Conservation (phyloP, 768 basidiomycete genomes). For the Gloeophyllum trabeum region DNA sequence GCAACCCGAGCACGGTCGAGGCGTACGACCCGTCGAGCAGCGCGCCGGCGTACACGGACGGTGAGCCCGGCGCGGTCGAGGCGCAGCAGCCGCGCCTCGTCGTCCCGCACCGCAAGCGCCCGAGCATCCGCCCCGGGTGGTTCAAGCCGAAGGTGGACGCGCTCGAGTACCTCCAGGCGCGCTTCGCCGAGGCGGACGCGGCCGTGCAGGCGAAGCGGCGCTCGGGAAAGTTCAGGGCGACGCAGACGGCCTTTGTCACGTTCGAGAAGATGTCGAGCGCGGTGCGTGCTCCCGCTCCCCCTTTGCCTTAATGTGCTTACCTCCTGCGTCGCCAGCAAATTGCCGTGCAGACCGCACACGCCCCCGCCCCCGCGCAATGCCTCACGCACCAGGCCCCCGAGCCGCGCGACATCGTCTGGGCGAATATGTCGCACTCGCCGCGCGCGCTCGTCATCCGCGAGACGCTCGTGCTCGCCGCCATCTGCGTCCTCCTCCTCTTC, state of each 20-base stretch:
- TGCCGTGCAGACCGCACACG: constrained; percentile 76
- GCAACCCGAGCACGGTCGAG: constrained; percentile 83
- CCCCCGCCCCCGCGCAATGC: constrained; percentile 52
- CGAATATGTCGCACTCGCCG: constrained; percentile 66
- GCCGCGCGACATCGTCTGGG: constrained; percentile 93
- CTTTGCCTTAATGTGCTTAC: background rate
- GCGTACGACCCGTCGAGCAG: constrained; percentile 65
- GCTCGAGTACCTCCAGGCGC: constrained; percentile 73
- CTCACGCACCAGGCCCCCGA: constrained; percentile 78
- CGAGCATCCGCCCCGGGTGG: constrained; percentile 67
- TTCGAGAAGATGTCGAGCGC: constrained; percentile 94
- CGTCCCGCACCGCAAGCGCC: constrained; percentile 64
- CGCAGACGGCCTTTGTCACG: constrained; percentile 86
- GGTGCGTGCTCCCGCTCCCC: constrained; percentile 34
- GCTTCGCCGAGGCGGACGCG: constrained; percentile 77
- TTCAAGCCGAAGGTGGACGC: constrained; percentile 77
- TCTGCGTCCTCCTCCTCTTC: constrained; percentile 71
- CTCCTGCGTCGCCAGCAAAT: constrained; percentile 52
- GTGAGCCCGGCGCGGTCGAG: constrained; percentile 43
- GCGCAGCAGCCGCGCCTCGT: constrained; percentile 48
- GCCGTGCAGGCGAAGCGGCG: constrained; percentile 64
- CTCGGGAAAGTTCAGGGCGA: constrained; percentile 67
- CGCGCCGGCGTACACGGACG: constrained; percentile 28
- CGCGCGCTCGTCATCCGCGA: constrained; percentile 54
- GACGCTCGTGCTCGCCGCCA: constrained; percentile 54